These are phyloP conservation scores for Eutrema yunnanense DNA, from an alignment of 345 rosid species.

Conservation along the genomic window DNA sequence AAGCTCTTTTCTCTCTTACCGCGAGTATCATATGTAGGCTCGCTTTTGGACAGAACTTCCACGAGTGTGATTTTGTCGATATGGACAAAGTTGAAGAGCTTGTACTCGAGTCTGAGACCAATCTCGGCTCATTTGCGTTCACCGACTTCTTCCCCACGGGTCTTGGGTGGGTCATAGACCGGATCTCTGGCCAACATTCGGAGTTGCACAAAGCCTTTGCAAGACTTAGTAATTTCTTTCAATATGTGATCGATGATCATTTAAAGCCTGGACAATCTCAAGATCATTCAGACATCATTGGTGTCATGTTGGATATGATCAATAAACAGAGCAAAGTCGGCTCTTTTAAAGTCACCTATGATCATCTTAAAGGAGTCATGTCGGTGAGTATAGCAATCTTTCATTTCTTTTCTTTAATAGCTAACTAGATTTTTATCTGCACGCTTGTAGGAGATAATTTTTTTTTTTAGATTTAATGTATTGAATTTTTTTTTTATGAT, in stretches of 20 bases:
- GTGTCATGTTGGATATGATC: slow-evolving; percentile 35
- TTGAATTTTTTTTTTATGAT: too few species aligned
- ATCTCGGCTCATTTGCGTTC: slow-evolving; percentile 27
- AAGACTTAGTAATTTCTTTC: slow-evolving; percentile 31
- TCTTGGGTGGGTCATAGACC: slow-evolving; percentile 40
- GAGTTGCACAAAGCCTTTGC: slow-evolving; percentile 32
- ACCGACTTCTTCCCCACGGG: slow-evolving; percentile 33
- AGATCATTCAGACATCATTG: slow-evolving; percentile 32
- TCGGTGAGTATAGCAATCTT: slow-evolving; percentile 29
- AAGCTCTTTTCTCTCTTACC: slow-evolving; percentile 19
- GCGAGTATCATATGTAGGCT: slow-evolving; percentile 31
- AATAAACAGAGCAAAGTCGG: slow-evolving; percentile 3
- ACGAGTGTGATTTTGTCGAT: slow-evolving; percentile 29
- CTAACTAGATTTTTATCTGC: too few species aligned
- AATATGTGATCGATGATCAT: slow-evolving; percentile 41
- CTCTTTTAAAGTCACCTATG: slow-evolving; percentile 24
- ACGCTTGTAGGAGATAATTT: too few species aligned
- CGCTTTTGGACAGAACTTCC: slow-evolving; percentile 34
- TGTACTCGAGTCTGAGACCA: slow-evolving; percentile 28
- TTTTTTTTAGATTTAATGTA: too few species aligned
- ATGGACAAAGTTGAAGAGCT: slow-evolving; percentile 31
- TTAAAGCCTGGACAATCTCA: slow-evolving; percentile 17
- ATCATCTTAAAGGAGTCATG: slow-evolving; percentile 44
- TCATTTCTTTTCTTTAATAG: background rate
- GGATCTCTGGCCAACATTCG: slow-evolving; percentile 27